Evolutionary conservation across 2,329 filamentous ascomycete genomes (phyloP).

Genomic region (Xylariaceae sp.): DNA sequence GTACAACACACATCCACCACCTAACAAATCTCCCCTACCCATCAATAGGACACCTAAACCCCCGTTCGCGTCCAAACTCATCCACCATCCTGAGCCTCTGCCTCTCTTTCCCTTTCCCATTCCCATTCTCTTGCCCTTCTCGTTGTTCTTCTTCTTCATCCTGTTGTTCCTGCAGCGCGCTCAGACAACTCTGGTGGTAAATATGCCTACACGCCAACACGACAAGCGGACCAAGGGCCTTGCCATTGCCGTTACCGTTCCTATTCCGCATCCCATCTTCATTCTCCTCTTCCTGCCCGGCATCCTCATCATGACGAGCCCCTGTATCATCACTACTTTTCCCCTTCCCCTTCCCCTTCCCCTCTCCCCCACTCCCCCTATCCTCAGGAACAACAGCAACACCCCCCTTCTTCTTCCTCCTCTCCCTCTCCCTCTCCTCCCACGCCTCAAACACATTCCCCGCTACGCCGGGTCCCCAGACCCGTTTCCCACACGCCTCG

Average conservation of each 20-base stretch:
- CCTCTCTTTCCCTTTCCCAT: no score
- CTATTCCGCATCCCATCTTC: constrained; percentile 34
- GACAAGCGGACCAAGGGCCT: constrained; percentile 58
- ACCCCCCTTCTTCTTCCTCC: no score
- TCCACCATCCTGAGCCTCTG: constrained; percentile 39
- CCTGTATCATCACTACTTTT: constrained; percentile 35
- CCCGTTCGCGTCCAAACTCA: constrained; percentile 38
- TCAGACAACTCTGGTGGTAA: constrained; percentile 64
- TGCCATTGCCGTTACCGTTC: constrained; percentile 33
- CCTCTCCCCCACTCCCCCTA: constrained; percentile 36
- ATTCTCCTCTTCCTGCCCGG: constrained; percentile 40
- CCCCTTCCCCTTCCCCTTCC: constrained; percentile 36
- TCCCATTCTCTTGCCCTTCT: no score
- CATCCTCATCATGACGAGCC: constrained; percentile 41
- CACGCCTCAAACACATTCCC: constrained; percentile 74
- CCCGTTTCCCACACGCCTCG: constrained; percentile 73
- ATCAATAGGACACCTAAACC: constrained; percentile 54
- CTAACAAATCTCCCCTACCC: constrained; percentile 33
- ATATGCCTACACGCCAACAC: constrained; percentile 67
- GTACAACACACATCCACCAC: no score
- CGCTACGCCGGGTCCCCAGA: constrained; percentile 86
- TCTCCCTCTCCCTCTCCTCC: constrained; percentile 62
- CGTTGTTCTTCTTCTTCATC: no score
- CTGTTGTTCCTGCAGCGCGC: constrained; percentile 53
- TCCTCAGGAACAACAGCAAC: constrained; percentile 41